A percentile compares a stretch with the other conserved stretches of the same genome.
phyloP scores from a whole-genome alignment of 169 alveolate genomes.

The Cryptosporidium viatorum region DNA sequence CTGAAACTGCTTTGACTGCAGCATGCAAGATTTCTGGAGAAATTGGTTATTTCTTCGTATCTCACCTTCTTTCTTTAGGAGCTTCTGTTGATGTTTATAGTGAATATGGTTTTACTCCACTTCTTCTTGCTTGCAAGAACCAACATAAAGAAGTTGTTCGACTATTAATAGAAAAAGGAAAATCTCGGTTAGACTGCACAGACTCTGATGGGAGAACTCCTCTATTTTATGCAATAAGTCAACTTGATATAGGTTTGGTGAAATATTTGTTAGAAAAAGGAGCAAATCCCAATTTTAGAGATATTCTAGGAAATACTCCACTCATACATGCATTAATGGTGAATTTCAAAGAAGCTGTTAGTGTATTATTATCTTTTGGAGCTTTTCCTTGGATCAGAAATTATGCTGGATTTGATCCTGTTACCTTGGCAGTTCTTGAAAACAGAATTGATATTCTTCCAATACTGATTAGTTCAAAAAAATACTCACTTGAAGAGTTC shows the following conservation, averaged over 20 bases:
- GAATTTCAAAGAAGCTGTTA: slow-evolving; percentile 56
- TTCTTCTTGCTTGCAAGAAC: slow-evolving; percentile 47
- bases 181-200: slow-evolving; percentile 15
- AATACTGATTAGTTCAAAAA: slow-evolving; percentile 33
- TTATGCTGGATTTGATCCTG: slow-evolving; percentile 66
- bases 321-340: slow-evolving; percentile 67
- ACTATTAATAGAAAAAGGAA: slow-evolving; percentile 54
- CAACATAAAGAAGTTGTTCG: slow-evolving; percentile 55
- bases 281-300: slow-evolving; percentile 68
- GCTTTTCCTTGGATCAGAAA: slow-evolving; percentile 70
- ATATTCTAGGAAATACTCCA: slow-evolving; percentile 64
- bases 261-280: slow-evolving; percentile 49
- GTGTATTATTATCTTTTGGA: slow-evolving; percentile 8
- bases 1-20: slow-evolving; percentile 65
- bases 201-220: slow-evolving; percentile 75
- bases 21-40: slow-evolving; percentile 74
- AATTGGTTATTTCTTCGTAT: slow-evolving; percentile 51
- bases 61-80: slow-evolving; percentile 67
- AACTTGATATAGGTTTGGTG: slow-evolving; percentile 34
- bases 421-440: slow-evolving; percentile 64
- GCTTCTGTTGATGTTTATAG: slow-evolving; percentile 55
- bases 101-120: slow-evolving; percentile 58
- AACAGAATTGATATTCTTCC: slow-evolving; percentile 36
- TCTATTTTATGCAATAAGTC: slow-evolving; percentile 63
- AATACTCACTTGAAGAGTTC: slow-evolving; percentile 28